These are phyloP conservation scores for Septoria petroselini DNA, from an alignment of 2,329 filamentous ascomycete genomes.

Conservation along the genomic window DNA sequence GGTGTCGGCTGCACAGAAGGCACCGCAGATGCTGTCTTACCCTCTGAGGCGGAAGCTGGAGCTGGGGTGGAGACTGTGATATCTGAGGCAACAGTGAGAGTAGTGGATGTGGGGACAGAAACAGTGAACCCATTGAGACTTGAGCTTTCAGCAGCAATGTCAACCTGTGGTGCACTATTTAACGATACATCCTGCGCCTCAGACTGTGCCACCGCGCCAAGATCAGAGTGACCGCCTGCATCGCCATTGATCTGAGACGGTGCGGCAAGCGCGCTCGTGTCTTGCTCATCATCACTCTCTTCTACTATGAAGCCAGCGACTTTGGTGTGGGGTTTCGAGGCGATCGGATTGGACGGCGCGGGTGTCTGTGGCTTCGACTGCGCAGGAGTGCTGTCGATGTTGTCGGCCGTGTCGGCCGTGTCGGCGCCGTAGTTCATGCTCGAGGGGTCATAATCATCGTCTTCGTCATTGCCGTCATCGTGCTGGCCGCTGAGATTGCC, in stretches of 20 bases:
- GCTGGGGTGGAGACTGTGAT: conserved; percentile 34
- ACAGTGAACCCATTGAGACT: conserved; percentile 38
- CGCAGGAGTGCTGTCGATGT: conserved; percentile 8
- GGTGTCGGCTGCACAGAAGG: conserved; percentile 21
- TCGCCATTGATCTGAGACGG: conserved; percentile 32
- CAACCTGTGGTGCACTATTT: conserved; percentile 48
- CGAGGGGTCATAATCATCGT: conserved; percentile 39
- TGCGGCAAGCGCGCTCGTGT: conserved; percentile 24
- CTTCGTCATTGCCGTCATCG: conserved; percentile 32
- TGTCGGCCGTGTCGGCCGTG: too few species aligned
- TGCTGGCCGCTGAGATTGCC: conserved; percentile 19
- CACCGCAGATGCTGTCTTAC: conserved; percentile 34
- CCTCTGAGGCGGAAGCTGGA: conserved; percentile 27
- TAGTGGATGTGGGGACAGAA: conserved; percentile 31
- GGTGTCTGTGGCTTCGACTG: conserved; percentile 18
- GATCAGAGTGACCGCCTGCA: conserved; percentile 29
- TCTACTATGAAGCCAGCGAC: conserved; percentile 59
- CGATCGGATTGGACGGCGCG: conserved; percentile 41
- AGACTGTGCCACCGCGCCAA: conserved; percentile 28
- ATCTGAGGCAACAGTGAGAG: conserved; percentile 30
- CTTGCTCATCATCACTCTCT: conserved; percentile 58
- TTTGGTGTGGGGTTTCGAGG: conserved; percentile 29
- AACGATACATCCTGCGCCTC: conserved; percentile 56
- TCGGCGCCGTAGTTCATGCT: conserved; percentile 30
- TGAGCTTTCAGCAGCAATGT: conserved; percentile 34